phyloP scores from a whole-genome alignment of 805 yeast species.

The Hanseniaspora meyeri region DNA sequence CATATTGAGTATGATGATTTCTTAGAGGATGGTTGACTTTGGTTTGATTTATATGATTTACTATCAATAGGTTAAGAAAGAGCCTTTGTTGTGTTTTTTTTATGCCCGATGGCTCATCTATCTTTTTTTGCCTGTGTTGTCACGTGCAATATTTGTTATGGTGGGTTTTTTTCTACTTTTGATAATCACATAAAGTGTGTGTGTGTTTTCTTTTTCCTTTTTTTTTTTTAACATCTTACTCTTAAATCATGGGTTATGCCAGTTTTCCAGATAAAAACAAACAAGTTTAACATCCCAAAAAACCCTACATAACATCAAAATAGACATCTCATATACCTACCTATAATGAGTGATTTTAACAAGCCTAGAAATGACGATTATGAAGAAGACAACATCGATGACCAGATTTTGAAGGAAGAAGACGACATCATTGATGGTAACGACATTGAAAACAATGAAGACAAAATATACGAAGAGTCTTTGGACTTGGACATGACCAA shows the following conservation, averaged over 20 bases:
- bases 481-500: constrained; percentile 60
- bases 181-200: background rate
- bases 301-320: too few species aligned
- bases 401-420: constrained; percentile 31
- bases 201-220: background rate
- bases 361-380: constrained; percentile 13
- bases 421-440: constrained; percentile 37
- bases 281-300: too few species aligned
- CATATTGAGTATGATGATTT: background rate
- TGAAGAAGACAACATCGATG: constrained; percentile 25
- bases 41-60: background rate
- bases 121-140: too few species aligned
- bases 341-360: constrained; percentile 7
- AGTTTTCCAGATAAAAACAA: too few species aligned
- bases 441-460: constrained; percentile 31
- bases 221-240: background rate
- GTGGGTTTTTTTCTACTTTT: too few species aligned
- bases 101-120: background rate
- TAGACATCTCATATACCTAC: too few species aligned
- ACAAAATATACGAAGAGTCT: constrained; percentile 43
- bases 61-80: too few species aligned
- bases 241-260: too few species aligned
- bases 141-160: background rate
- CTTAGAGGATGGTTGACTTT: background rate
- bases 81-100: background rate